Evolutionary conservation across 441 rosid species (phyloP), one percentile per base, ranked within the genome.

Genomic region (Mallotus japonicus): DNA sequence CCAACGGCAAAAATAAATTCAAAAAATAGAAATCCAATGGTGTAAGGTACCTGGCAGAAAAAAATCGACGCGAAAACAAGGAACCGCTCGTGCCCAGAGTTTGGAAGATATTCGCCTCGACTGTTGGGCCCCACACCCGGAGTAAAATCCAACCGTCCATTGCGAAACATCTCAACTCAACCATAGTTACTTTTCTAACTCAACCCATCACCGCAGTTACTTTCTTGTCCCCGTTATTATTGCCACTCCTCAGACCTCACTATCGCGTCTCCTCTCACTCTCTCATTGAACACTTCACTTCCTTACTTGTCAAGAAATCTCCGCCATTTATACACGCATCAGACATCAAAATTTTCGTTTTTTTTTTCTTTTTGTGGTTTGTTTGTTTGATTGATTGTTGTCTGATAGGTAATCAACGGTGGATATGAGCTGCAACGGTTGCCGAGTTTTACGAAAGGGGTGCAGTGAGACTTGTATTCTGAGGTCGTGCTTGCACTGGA

Each of bases 51-150:
- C 37, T 62, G 22, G 20, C 4, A 73, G 53, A 67, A 34, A 37
- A 65, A 70, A 66, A 78, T 61, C 28, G 88, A 84, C 75, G 92
- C 91, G 92, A 86, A 85, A 82, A 86, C 87, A 62, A 65, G 93
- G 83, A 86, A 85, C 82, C 87, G 90, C 84, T 83, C 82, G 82
- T 82, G 83, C 93, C 86, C 83, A 83, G 85, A 84, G 90, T 82
- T 86, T 70, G 89, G 92, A 87, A 84, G 86, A 73, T 80, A 80
- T 82, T 85, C 86, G 73, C 67, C 75, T 73, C 71, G 69, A 65
- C 47, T 70, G 44, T 46, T 0, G 40, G 37, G 40, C 6, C 15
- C 55, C 13, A 22, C 44, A 13, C 28, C 62, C 10, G n/a, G 32
- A 57, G 10, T 3, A 20, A 75, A 73, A 73, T 70, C 75, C 72